phyloP scores from a whole-genome alignment of 768 basidiomycete species.

The Leucocoprinus birnbaumii region DNA sequence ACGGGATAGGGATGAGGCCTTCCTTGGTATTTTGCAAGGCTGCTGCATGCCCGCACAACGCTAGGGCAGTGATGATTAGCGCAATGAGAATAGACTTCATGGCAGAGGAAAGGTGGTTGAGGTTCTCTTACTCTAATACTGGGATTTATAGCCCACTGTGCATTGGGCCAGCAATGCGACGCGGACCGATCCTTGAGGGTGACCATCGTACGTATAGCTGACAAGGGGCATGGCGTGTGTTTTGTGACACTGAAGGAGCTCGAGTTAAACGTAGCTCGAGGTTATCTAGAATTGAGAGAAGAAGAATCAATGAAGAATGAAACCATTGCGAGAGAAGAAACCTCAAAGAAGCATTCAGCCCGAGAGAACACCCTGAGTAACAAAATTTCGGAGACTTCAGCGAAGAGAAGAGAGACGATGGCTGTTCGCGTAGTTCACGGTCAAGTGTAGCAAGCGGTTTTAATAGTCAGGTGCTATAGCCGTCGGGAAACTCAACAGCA shows the following conservation, averaged over 20 bases:
- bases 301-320: too few relatives aligned
- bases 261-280: neutral
- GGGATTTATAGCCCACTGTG: neutral
- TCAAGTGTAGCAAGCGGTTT: too few relatives aligned
- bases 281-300: neutral
- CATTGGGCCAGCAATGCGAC: neutral
- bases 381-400: too few relatives aligned
- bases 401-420: too few relatives aligned
- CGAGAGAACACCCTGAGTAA: too few relatives aligned
- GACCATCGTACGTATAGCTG: neutral
- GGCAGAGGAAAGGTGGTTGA: neutral
- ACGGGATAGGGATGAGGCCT: neutral
- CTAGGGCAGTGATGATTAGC: neutral
- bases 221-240: neutral
- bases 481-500: too few relatives aligned
- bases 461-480: too few relatives aligned
- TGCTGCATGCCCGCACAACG: neutral
- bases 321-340: too few relatives aligned
- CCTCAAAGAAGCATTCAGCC: too few relatives aligned
- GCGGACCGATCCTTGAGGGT: neutral
- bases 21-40: neutral
- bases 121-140: neutral
- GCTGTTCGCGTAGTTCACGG: too few relatives aligned
- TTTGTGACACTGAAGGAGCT: neutral
- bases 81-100: neutral